Base-by-base conservation (phyloP, 768 basidiomycete species). In the Rhodotorula taiwanensis region DNA sequence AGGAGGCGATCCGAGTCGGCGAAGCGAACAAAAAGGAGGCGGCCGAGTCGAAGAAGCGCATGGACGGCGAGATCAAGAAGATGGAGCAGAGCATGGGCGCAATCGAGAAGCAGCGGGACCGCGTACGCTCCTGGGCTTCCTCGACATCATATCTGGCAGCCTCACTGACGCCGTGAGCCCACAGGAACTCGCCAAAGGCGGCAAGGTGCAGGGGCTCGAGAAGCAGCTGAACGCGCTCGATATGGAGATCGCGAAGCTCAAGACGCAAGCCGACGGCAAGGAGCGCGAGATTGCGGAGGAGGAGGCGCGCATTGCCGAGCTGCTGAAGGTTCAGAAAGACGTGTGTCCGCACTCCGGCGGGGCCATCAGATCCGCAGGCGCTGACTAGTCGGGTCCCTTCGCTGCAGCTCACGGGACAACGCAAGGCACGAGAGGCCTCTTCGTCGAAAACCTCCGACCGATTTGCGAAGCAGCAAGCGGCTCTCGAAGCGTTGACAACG, bases 151-250 rank as follows among this genome's bases (percentile, higher is more conserved):
- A 20, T 15, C 1, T 28, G 28, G 25, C 30, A 49, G 20, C 30
- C 56, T 28, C 30, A 41, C 56, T 69, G 30, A 67, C 34, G 44
- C 34, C 31, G 7, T 42, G 6, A 10, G 11, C 28, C 2, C 25
- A 28, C 83, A 83, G 70, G 95, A 99, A 76, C 80, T 92, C 75
- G 84, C 83, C 72, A 97, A 95, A 73, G 93, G 91, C 2, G 95
- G 95, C 2, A 95, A 87, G 77, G 79, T 93, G 69, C 88, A 87
- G 75, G 85, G 85, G 66, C 78, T 94, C 67, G 87, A 92, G 70
- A 88, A 88, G 41, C 82, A 85, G 21, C 88, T 87, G 9, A 82
- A 83, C 41, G 84, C 83, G 55, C 76, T 89, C 49, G 92, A 86
- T 47, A 88, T 89, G 74, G 84, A 81, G 39, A 76, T 92, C 21